phyloP scores from a whole-genome alignment of 257 asterid genomes.

The Plectranthus barbatus region DNA sequence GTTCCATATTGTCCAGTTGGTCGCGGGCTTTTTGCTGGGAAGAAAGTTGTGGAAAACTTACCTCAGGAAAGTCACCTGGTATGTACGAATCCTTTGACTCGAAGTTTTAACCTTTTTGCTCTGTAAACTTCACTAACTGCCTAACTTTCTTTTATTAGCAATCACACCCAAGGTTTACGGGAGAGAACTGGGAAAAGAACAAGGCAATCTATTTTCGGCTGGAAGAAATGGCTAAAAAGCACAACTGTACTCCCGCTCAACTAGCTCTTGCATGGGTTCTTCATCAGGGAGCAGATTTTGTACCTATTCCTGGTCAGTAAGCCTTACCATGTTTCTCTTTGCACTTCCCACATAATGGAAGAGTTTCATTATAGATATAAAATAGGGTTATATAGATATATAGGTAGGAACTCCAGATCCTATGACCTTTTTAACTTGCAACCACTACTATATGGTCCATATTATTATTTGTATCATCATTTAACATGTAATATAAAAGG shows the following conservation, averaged over 20 bases:
- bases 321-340: not conserved
- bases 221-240: constrained; percentile 40
- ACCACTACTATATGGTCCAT: not conserved
- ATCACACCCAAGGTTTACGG: constrained; percentile 51
- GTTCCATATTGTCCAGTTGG: constrained; percentile 57
- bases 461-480: not conserved
- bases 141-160: not conserved
- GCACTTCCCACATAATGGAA: not conserved
- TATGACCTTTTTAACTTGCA: not conserved
- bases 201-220: constrained; percentile 39
- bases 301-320: constrained; percentile 50
- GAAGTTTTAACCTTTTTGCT: not conserved
- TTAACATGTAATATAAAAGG: not conserved
- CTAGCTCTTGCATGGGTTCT: constrained; percentile 60
- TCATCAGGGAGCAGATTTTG: constrained; percentile 49
- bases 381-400: not conserved
- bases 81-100: not conserved
- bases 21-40: constrained; percentile 46
- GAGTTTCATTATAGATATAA: not conserved
- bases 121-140: not conserved
- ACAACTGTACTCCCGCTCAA: constrained; percentile 47
- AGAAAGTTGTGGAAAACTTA: constrained; percentile 34
- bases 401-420: not conserved
- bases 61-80: constrained; percentile 37
- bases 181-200: constrained; percentile 60